Evolutionary conservation across 1,284 basidiomycete genomes (phyloP), one percentile per base, ranked within the genome.

Genomic region (Coniferiporia sulphurascens): DNA sequence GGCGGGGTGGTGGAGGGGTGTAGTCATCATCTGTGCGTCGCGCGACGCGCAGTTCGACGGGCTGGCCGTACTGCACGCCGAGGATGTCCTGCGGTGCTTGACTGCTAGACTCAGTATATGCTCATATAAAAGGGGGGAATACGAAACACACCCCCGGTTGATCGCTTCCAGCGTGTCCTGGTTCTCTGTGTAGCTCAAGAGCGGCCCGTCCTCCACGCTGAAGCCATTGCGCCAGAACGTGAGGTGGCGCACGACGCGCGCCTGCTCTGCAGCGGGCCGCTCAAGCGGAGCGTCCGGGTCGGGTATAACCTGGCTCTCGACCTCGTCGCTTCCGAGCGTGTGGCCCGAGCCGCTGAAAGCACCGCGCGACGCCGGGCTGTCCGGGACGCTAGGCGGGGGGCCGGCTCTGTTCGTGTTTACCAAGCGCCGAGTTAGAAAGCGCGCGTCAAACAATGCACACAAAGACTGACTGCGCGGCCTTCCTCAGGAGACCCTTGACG

Each of bases 161-260:
- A 98, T 91, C 59, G 91, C 86, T 1, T 79, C 78, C 3, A 99
- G 78, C 15, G 93, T 78, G 60, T 84, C 80, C 48, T 85, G 79
- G 67, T 95, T 87, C 4, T 76, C 79, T 0, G 94, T 90, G 70
- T 97, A 98, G 44, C 82, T 77, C 80, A 90, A 83, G 59, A 98
- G 77, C 43, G 88, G 86, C 1, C 95, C 94, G 65, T 95, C 93
- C 67, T 96, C 94, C 58, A 99, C 85, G 49, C 87, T 89, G 74
- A 98, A 98, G 0, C 96, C 96, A 65, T 98, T 85, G 38, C 87
- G 80, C 96, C 97, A 99, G 73, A 99, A 94, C 0, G 91, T 96
- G 41, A 98, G 77, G 58, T 86, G 81, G 10, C 96, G 86, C 50
- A 88, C 83, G 0, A 82, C 89, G 0, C 82, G 78, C 60, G 83